Percentiles rank a stretch among this genome's conserved stretches.
These are phyloP conservation scores for Hypoxylon fuscum DNA, from an alignment of 495 filamentous ascomycete species.

Conservation along the genomic window DNA sequence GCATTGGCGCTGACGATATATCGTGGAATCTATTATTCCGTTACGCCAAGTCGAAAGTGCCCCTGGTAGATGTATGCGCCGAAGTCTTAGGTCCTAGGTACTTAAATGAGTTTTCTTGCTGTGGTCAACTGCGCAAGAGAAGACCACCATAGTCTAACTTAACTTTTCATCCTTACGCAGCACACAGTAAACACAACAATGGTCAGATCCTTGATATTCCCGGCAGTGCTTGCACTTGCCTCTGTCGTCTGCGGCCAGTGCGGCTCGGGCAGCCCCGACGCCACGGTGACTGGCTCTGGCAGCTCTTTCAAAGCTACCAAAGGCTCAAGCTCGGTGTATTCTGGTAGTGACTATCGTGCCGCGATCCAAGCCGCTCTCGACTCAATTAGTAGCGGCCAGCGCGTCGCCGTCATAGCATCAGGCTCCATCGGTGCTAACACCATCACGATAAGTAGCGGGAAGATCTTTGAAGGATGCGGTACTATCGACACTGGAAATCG, in stretches of 20 bases:
- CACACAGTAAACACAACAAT: constrained; percentile 1
- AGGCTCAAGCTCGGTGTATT: constrained; percentile 47
- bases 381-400: constrained; percentile 60
- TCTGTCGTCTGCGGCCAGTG: constrained; percentile 47
- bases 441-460: constrained; percentile 53
- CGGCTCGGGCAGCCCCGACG: constrained; percentile 51
- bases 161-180: not conserved
- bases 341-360: constrained; percentile 54
- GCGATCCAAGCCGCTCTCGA: constrained; percentile 58
- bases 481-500: constrained; percentile 55
- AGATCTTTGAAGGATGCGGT: constrained; percentile 60
- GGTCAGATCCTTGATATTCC: constrained; percentile 24
- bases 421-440: constrained; percentile 65
- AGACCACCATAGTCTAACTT: not conserved
- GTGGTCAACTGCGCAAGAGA: not conserved
- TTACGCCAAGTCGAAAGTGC: constrained; percentile 22
- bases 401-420: constrained; percentile 68
- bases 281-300: constrained; percentile 50
- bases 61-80: not conserved
- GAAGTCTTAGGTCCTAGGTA: too few relatives aligned
- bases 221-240: constrained; percentile 43
- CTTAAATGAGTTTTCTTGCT: constrained; percentile 5
- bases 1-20: constrained; percentile 11
- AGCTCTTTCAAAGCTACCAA: constrained; percentile 47
- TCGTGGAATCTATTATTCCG: constrained; percentile 32